phyloP scores from a whole-genome alignment of 805 yeast genomes.

The Yarrowia sp. region DNA sequence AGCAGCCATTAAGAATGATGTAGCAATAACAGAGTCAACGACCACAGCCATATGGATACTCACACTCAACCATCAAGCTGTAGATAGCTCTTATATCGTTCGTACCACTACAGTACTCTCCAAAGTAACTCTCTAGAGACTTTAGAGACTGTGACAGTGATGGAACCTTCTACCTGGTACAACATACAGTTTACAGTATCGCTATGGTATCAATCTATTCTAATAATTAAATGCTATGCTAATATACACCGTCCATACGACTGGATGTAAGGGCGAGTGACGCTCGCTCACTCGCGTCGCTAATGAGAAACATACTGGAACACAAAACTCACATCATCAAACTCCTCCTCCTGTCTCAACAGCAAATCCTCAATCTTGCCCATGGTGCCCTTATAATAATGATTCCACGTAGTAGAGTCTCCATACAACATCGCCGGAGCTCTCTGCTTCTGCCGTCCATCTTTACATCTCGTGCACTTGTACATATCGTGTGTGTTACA shows the following conservation, averaged over 20 bases:
- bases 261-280: too few species aligned
- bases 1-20: too few species aligned
- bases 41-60: too few species aligned
- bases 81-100: too few species aligned
- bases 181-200: too few species aligned
- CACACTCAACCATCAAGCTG: too few species aligned
- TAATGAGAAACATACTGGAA: slow-evolving; percentile 89
- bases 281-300: not conserved
- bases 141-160: too few species aligned
- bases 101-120: too few species aligned
- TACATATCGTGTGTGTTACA: slow-evolving; percentile 94
- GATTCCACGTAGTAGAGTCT: slow-evolving; percentile 98
- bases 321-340: slow-evolving; percentile 73
- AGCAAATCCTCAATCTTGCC: slow-evolving; percentile 70
- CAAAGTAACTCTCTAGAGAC: too few species aligned
- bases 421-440: slow-evolving; percentile 93
- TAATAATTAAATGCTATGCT: not conserved
- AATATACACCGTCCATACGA: not conserved
- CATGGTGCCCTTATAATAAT: slow-evolving; percentile 63
- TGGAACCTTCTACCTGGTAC: too few species aligned
- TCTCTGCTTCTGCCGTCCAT: slow-evolving; percentile 57
- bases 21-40: too few species aligned
- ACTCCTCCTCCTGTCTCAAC: slow-evolving; percentile 67
- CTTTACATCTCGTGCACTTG: slow-evolving; percentile 76
- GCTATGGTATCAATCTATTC: too few species aligned